Evolutionary conservation across 1,284 basidiomycete genomes (phyloP), one percentile per base, ranked within the genome.

Genomic region (Chondrostereum purpureum): DNA sequence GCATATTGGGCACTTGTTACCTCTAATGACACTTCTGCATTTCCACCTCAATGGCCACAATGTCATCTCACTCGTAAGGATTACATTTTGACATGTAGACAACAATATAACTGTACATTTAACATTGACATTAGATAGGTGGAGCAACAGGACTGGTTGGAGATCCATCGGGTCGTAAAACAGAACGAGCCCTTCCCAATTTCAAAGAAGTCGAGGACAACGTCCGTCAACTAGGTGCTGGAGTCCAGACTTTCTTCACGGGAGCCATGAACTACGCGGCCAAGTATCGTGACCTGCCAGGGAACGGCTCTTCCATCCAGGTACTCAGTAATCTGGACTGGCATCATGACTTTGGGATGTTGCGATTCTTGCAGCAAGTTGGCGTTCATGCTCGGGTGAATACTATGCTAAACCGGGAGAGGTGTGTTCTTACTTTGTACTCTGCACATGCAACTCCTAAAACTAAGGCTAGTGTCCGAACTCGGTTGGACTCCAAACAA

Each of bases 121-220:
- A 43, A 38, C 11, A 19, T 16, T 41, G n/a, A 21, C 17, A n/a
- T 50, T 57, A 97, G 93, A 88, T 97, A 60, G 95, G 95, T 24
- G 94, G 94, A 0, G 95, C 92, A 1, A 98, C 96, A 0, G 96
- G 93, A 2, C 78, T 87, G n/a, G 88, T 99, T 23, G 96, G 96
- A 5, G 96, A 99, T 60, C 96, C 96, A 2, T 93, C 92, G 0
- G 96, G 96, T 1, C 77, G 94, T 21, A 76, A 77, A 2, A 83
- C 82, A 0, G 96, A 97, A 62, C 81, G 96, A 13, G 78, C 82
- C 45, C 73, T 83, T 1, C 78, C 92, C 4, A 72, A 80, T 34
- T 60, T 64, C 6, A 65, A 72, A 2, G 72, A 77, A 34, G 77
- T 94, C 1, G 69, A 80, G 23, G 51, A 65, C 38, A 98, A 99